Conservation (phyloP, 2,329 filamentous ascomycete species). For the Hypoxylon sp. region DNA sequence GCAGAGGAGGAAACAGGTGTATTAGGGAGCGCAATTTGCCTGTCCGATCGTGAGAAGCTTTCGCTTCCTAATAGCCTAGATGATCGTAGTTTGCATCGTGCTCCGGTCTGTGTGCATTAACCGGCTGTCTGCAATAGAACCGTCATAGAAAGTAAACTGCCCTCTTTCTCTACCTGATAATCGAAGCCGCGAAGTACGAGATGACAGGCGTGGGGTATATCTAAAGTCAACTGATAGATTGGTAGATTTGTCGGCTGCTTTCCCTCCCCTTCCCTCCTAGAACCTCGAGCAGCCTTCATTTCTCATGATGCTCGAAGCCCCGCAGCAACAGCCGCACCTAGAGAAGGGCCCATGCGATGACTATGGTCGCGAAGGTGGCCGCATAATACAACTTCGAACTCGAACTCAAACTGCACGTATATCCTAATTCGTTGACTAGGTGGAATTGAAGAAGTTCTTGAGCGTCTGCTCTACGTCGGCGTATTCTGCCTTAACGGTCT, state of each 20-base stretch:
- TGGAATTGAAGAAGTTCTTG: constrained; percentile 73
- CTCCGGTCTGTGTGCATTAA: constrained; percentile 39
- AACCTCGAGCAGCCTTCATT: constrained; percentile 54
- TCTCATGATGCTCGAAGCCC: constrained; percentile 53
- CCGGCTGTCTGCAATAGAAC: constrained; percentile 41
- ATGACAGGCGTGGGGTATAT: constrained; percentile 45
- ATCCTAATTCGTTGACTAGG: constrained; percentile 38
- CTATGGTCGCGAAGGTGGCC: constrained; percentile 29
- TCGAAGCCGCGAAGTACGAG: constrained; percentile 40
- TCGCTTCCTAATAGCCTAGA: constrained; percentile 38
- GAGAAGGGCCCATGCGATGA: constrained; percentile 25
- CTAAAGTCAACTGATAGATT: constrained; percentile 44
- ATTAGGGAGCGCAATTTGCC: constrained; percentile 48
- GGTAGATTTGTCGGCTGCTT: constrained; percentile 39
- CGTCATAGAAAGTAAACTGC: constrained; percentile 45
- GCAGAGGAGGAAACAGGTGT: constrained; percentile 39
- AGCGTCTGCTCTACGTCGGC: constrained; percentile 79
- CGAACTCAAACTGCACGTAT: constrained; percentile 27
- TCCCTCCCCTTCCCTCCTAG: constrained; percentile 40
- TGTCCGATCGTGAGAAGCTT: constrained; percentile 41
- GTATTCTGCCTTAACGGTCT: constrained; percentile 82
- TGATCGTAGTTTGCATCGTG: constrained; percentile 40
- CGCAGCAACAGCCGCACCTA: constrained; percentile 38
- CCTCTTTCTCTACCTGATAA: constrained; percentile 51
- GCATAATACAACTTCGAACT: constrained; percentile 33